These are phyloP conservation scores for Schwanniomyces etchellsii DNA, from an alignment of 1,139 yeast genomes.

Conservation along the genomic window DNA sequence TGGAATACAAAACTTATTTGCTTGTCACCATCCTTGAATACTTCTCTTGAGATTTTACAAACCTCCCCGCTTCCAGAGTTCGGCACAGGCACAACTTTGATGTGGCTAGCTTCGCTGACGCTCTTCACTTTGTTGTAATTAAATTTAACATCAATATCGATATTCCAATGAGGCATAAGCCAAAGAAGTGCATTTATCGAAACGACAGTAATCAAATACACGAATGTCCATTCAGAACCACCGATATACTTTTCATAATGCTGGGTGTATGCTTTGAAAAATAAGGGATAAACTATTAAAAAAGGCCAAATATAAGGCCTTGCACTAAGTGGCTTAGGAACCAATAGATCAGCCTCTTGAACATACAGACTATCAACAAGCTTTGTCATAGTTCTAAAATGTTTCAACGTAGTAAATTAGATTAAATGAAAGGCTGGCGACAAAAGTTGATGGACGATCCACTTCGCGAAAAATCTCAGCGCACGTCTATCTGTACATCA, in stretches of 20 bases:
- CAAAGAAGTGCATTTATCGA: slow-evolving; percentile 72
- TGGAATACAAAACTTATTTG: slow-evolving; percentile 81
- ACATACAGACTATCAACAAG: slow-evolving; percentile 55
- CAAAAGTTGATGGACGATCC: no score
- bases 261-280: slow-evolving; percentile 56
- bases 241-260: slow-evolving; percentile 78
- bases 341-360: slow-evolving; percentile 63
- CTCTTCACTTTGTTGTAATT: slow-evolving; percentile 52
- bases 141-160: slow-evolving; percentile 64
- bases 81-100: slow-evolving; percentile 76
- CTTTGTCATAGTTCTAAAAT: slow-evolving; percentile 22
- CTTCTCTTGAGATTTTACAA: slow-evolving; percentile 55
- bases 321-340: slow-evolving; percentile 52
- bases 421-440: no score
- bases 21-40: slow-evolving; percentile 50
- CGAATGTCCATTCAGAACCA: slow-evolving; percentile 86
- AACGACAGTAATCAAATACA: slow-evolving; percentile 67
- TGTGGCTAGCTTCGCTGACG: slow-evolving; percentile 60
- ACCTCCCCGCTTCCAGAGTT: slow-evolving; percentile 86
- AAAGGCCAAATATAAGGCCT: slow-evolving; percentile 89
- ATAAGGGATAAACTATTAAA: slow-evolving; percentile 69
- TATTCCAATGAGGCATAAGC: slow-evolving; percentile 96
- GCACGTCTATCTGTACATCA: no score
- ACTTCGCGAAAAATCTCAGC: no score
- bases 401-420: no score